Evolutionary conservation across 2,329 filamentous ascomycete species (phyloP).

Genomic region (Aquanectria penicillioides): DNA sequence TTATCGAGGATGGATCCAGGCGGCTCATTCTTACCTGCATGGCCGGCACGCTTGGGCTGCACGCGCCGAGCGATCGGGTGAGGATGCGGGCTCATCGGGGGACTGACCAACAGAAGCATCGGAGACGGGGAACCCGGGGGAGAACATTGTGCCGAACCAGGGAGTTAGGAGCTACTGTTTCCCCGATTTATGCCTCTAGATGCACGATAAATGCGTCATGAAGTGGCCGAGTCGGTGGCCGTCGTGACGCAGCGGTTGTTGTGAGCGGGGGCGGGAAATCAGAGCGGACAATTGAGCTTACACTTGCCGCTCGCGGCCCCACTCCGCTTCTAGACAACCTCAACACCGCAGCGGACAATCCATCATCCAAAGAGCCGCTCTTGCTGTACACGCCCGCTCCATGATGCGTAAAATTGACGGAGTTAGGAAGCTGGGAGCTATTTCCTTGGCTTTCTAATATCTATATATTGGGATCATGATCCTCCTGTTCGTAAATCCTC

Average conservation of each 20-base stretch:
- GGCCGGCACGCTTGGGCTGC: constrained; percentile 3
- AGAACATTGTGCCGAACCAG: background rate
- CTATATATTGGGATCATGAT: background rate
- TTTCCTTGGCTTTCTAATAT: too few relatives aligned
- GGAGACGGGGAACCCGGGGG: background rate
- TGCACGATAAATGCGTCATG: too few relatives aligned
- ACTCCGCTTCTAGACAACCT: background rate
- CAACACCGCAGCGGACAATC: background rate
- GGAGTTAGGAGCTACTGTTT: background rate
- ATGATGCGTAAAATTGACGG: too few relatives aligned
- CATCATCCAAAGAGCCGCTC: background rate
- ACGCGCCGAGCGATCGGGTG: background rate
- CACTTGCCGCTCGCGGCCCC: background rate
- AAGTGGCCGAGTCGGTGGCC: too few relatives aligned
- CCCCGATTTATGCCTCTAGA: too few relatives aligned
- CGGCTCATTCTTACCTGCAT: background rate
- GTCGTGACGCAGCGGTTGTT: background rate
- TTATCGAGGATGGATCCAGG: background rate
- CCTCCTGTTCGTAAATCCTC: background rate
- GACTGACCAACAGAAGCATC: background rate
- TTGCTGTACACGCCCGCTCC: too few relatives aligned
- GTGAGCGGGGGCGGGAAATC: constrained; percentile 4
- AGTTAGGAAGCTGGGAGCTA: too few relatives aligned
- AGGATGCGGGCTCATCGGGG: background rate
- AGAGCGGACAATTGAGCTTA: background rate